Base-by-base conservation (phyloP, 2,329 filamentous ascomycete species). In the Stylonectria norvegica region DNA sequence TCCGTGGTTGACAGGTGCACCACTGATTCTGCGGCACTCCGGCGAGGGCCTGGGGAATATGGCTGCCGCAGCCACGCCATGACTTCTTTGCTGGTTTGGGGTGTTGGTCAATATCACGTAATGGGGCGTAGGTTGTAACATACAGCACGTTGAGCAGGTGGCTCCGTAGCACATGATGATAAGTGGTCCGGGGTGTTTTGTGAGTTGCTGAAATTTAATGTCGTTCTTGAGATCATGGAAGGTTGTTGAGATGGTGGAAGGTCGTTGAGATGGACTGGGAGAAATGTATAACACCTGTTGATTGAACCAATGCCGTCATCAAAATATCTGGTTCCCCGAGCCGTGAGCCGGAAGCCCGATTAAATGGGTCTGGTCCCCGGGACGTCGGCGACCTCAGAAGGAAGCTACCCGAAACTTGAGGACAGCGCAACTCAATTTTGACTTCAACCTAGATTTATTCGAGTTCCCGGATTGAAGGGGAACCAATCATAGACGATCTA, bases 41-140 rank as follows among this genome's bases (percentile, higher is more conserved):
- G 20, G 59, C 49, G 31, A 75, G 63, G n/a, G 70, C 71, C 11
- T 62, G 55, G 7, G 68, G 61, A 42, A 75, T 66, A 51, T 75
- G 72, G 40, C 47, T 62, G 35, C 72, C 71, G 59, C 71, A 75
- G 45, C 72, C 72, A 45, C 70, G 67, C 72, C 72, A 75, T 18
- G 70, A 57, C 50, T 68, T 64, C 56, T 71, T 73, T 19, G 67
- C 72, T 75, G 42, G 12, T 11, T 14, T 22, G 15, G 12, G 6
- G 4, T 4, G 23, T 11, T 18, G n/a, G 20, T 22, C 32, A 17
- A 40, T 18, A 36, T 20, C 29, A 5, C 3, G 8, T 42, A 20
- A 32, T 15, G 5, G 8, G 10, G 28, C 17, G 5, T 5, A 11
- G 3, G 6, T 11, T 5, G 3, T 22, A 33, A 53, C 67, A 55